Evolutionary conservation across 148 eudicot species (phyloP).

Genomic region (Fagopyrum homotropicum): DNA sequence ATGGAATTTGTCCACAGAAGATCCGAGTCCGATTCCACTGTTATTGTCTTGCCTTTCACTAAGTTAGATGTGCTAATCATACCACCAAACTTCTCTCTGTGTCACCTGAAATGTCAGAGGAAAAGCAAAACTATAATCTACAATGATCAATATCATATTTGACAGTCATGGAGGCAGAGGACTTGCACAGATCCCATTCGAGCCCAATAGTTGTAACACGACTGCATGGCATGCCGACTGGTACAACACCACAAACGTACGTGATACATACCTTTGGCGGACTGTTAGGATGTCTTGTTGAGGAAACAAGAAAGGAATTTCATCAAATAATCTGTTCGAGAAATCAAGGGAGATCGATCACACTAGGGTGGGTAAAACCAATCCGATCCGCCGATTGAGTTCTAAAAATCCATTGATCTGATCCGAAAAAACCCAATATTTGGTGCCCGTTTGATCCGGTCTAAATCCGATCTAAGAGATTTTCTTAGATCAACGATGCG

Average conservation of each 20-base stretch:
- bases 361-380: too few relatives aligned
- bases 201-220: constrained; percentile 74
- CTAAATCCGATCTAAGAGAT: too few relatives aligned
- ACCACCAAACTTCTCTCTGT: constrained; percentile 77
- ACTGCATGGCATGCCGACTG: constrained; percentile 51
- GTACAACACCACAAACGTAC: constrained; percentile 89
- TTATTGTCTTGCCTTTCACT: constrained; percentile 46
- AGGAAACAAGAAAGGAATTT: too few relatives aligned
- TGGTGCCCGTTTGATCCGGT: too few relatives aligned
- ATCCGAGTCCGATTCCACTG: constrained; percentile 70
- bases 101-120: constrained; percentile 39
- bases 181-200: constrained; percentile 81
- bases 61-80: constrained; percentile 76
- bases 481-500: too few relatives aligned
- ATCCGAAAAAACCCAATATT: too few relatives aligned
- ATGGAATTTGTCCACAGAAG: constrained; percentile 92
- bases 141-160: not conserved
- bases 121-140: not conserved
- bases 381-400: too few relatives aligned
- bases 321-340: too few relatives aligned
- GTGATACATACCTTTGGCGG: too few relatives aligned
- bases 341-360: too few relatives aligned
- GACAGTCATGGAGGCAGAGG: not conserved
- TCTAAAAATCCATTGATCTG: too few relatives aligned
- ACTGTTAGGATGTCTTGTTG: too few relatives aligned